These are phyloP conservation scores for Kodamaea anthophila DNA, from an alignment of 1,139 yeast genomes.

Conservation along the genomic window DNA sequence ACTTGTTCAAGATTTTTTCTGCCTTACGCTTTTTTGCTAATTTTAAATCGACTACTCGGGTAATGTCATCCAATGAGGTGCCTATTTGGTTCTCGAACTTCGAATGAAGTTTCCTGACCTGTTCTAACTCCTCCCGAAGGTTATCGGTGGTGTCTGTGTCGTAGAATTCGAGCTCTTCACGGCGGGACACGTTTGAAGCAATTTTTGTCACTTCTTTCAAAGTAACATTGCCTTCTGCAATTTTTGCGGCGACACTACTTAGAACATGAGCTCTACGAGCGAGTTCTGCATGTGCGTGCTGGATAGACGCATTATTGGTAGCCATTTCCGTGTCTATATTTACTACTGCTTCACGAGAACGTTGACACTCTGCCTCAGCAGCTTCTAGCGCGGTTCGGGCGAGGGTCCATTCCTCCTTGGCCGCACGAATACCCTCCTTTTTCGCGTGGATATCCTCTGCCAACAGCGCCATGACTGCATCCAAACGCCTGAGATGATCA, in stretches of 20 bases:
- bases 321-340: constrained; percentile 13
- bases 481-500: constrained; percentile 20
- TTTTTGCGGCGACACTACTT: too few species aligned
- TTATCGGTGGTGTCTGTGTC: constrained; percentile 36
- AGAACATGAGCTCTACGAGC: too few species aligned
- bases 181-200: too few species aligned
- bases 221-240: neutral
- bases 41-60: constrained; percentile 22
- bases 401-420: neutral
- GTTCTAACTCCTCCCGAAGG: constrained; percentile 30
- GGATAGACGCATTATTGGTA: constrained; percentile 8
- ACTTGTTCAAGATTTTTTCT: constrained; percentile 18
- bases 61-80: constrained; percentile 33
- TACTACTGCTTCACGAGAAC: too few species aligned
- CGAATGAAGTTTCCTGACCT: constrained; percentile 27
- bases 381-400: neutral
- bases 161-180: too few species aligned
- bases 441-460: constrained; percentile 21
- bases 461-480: constrained; percentile 25
- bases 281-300: too few species aligned
- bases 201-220: neutral
- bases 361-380: neutral
- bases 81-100: constrained; percentile 35
- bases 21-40: constrained; percentile 26
- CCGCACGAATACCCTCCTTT: constrained; percentile 3